Conservation (phyloP, 1,284 basidiomycete species). For the Mycosarcoma mackinlayi region DNA sequence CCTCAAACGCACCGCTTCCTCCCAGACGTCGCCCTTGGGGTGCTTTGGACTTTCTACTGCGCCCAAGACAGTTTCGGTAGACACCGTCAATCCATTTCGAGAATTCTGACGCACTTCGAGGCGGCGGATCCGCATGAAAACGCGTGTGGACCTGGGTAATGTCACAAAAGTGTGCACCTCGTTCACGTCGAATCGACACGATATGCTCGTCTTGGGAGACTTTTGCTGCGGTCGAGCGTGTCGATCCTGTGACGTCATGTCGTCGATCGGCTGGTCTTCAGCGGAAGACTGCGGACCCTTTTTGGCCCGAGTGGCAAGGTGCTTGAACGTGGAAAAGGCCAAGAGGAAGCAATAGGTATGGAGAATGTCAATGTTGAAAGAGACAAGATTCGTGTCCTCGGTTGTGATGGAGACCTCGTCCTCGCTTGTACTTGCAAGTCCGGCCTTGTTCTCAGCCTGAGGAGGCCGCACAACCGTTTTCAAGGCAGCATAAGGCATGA, state of each 20-base stretch:
- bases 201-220: constrained; percentile 14
- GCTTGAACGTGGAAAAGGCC: constrained; percentile 74
- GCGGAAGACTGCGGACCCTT: neutral
- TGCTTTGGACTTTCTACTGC: constrained; percentile 70
- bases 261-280: neutral
- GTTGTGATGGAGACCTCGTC: constrained; percentile 71
- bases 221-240: neutral
- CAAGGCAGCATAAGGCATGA: constrained; percentile 59
- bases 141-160: constrained; percentile 63
- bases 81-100: constrained; percentile 52
- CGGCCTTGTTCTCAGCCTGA: constrained; percentile 41
- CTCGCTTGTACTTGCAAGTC: constrained; percentile 50
- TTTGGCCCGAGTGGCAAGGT: constrained; percentile 63
- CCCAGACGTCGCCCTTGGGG: constrained; percentile 74
- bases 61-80: constrained; percentile 68
- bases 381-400: constrained; percentile 70
- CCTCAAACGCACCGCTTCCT: constrained; percentile 79
- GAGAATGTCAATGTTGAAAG: constrained; percentile 75
- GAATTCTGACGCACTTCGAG: constrained; percentile 59
- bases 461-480: constrained; percentile 51
- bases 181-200: constrained; percentile 39
- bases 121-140: constrained; percentile 58
- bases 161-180: constrained; percentile 65
- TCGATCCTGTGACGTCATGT: neutral
- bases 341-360: constrained; percentile 81